Evolutionary conservation across 2,329 filamentous ascomycete species (phyloP).

Genomic region (Drechslerella stenobrocha): DNA sequence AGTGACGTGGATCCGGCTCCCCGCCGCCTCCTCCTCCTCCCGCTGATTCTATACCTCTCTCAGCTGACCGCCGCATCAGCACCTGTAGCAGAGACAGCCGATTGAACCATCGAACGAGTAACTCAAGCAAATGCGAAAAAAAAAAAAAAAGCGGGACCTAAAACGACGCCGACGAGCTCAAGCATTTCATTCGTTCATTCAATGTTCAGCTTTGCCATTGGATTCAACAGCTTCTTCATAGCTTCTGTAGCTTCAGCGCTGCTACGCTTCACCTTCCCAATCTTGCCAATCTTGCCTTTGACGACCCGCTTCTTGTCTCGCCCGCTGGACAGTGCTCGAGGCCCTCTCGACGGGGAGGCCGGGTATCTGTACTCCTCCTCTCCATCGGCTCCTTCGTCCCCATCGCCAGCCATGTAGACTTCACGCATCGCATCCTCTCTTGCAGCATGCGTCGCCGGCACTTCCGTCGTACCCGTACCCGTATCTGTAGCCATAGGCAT

Average conservation of each 20-base stretch:
- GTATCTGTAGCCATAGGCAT: no score
- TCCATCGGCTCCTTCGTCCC: constrained; percentile 4
- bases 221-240: constrained; percentile 41
- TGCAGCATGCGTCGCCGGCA: neutral
- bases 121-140: neutral
- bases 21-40: constrained; percentile 2
- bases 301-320: constrained; percentile 37
- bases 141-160: constrained; percentile 12
- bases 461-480: neutral
- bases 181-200: constrained; percentile 13
- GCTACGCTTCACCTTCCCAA: constrained; percentile 41
- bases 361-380: constrained; percentile 1
- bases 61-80: neutral
- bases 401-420: constrained; percentile 1
- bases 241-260: constrained; percentile 28
- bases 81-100: no score
- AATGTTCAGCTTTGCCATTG: constrained; percentile 26
- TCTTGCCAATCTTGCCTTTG: constrained; percentile 33
- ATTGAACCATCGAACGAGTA: neutral
- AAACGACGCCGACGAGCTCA: constrained; percentile 6
- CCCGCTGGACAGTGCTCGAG: constrained; percentile 11
- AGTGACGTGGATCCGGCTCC: constrained; percentile 11
- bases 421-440: constrained; percentile 4
- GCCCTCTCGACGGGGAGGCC: constrained; percentile 5
- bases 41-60: neutral